Percentiles rank a stretch among this genome's conserved stretches.
These are phyloP conservation scores for Gryganskiella cystojenkinii DNA, from an alignment of 192 early-diverging fungal species.

Conservation along the genomic window DNA sequence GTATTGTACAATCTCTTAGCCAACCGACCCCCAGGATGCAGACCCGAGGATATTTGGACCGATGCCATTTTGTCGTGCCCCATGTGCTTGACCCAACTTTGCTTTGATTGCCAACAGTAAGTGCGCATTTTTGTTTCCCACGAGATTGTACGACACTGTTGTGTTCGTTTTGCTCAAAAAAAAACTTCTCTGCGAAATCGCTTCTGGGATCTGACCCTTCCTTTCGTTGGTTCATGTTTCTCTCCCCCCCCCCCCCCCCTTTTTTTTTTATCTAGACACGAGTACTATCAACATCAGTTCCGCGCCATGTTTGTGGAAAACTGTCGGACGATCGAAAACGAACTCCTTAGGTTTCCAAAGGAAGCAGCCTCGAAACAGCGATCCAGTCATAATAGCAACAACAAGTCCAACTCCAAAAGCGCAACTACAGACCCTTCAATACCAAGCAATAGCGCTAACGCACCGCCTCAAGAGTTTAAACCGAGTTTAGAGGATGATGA, in stretches of 20 bases:
- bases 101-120: constrained; percentile 72
- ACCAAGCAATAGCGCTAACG: not conserved
- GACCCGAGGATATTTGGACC: constrained; percentile 46
- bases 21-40: constrained; percentile 28
- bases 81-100: constrained; percentile 67
- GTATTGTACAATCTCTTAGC: constrained; percentile 14
- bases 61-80: constrained; percentile 73
- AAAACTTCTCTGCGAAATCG: too few relatives aligned
- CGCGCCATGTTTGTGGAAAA: constrained; percentile 77
- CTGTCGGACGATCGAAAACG: constrained; percentile 60
- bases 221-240: too few relatives aligned
- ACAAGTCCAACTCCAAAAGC: not conserved
- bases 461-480: constrained; percentile 22
- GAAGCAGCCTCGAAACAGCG: constrained; percentile 4
- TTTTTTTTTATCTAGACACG: constrained; percentile 55
- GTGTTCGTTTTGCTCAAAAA: too few relatives aligned
- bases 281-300: constrained; percentile 67
- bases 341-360: constrained; percentile 50
- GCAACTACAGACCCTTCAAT: constrained; percentile 3
- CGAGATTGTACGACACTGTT: not conserved
- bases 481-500: constrained; percentile 18
- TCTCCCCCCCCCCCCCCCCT: too few relatives aligned
- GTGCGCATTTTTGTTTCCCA: not conserved
- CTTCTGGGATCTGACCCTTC: not conserved
- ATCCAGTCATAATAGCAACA: constrained; percentile 7